These are phyloP conservation scores for Psilocybe tampanensis DNA, from an alignment of 768 basidiomycete genomes.

Conservation along the genomic window DNA sequence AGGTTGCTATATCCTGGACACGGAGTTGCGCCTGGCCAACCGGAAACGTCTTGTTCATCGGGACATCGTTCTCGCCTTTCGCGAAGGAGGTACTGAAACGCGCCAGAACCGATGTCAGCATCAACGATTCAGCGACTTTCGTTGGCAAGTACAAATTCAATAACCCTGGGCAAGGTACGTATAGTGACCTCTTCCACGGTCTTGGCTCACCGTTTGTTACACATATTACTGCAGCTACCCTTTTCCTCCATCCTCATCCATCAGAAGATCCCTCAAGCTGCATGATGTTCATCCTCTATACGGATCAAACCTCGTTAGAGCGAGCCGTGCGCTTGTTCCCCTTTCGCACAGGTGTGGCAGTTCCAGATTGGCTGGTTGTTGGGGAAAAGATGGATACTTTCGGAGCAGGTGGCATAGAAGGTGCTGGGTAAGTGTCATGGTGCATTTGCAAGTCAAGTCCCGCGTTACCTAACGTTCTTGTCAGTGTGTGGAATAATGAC, in stretches of 20 bases:
- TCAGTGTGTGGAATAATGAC: constrained; percentile 34
- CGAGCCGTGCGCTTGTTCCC: constrained; percentile 75
- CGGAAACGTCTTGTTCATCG: constrained; percentile 65
- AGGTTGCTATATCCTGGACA: constrained; percentile 33
- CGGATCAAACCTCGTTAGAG: constrained; percentile 63
- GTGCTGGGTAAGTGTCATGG: constrained; percentile 64
- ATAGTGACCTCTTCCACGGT: neutral
- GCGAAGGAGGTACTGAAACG: constrained; percentile 33
- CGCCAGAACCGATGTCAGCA: constrained; percentile 32
- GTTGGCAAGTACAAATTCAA: constrained; percentile 29
- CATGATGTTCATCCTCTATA: constrained; percentile 62
- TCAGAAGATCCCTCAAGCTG: constrained; percentile 16
- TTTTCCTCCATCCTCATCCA: constrained; percentile 75
- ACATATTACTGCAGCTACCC: constrained; percentile 37
- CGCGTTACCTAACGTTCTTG: neutral
- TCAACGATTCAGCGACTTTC: constrained; percentile 26
- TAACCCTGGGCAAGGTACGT: constrained; percentile 32
- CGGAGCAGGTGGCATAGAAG: constrained; percentile 75
- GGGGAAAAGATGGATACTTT: constrained; percentile 50
- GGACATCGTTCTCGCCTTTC: constrained; percentile 37
- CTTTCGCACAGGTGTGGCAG: constrained; percentile 75
- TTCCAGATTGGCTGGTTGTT: constrained; percentile 79
- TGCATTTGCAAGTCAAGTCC: neutral
- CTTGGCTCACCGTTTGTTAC: constrained; percentile 1
- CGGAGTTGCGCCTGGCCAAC: constrained; percentile 23